Conservation (phyloP, 257 asterid genomes). For the Pogostemon cablin region DNA sequence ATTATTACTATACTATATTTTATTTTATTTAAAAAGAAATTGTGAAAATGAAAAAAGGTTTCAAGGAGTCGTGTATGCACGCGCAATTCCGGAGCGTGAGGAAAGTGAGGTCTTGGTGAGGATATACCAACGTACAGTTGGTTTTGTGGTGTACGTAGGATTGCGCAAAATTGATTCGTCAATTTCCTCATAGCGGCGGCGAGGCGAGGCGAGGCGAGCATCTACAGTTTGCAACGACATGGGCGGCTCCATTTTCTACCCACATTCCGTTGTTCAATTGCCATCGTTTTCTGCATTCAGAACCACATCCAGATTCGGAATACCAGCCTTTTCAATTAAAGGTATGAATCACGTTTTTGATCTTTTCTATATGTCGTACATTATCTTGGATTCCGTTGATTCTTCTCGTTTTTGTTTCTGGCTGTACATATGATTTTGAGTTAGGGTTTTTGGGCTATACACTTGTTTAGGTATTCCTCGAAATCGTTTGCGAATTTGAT, state of each 20-base stretch:
- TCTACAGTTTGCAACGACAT: conserved; percentile 27
- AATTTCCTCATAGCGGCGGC: not conserved
- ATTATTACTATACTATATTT: too few relatives aligned
- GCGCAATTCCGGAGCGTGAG: conserved; percentile 17
- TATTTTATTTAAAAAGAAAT: too few relatives aligned
- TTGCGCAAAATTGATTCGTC: not conserved
- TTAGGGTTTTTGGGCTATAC: not conserved
- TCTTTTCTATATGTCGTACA: not conserved
- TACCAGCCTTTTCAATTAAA: conserved; percentile 30
- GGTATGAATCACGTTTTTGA: conserved; percentile 36
- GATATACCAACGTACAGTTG: conserved; percentile 21
- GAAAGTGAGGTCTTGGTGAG: conserved; percentile 13
- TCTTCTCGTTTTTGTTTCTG: not conserved
- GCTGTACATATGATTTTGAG: not conserved
- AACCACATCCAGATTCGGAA: conserved; percentile 31
- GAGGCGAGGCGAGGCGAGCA: not conserved
- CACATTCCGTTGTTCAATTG: conserved; percentile 39
- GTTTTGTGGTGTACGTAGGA: conserved; percentile 29
- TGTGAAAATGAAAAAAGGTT: too few relatives aligned
- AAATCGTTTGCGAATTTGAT: not conserved
- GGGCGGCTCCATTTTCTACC: conserved; percentile 41
- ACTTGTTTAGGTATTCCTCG: not conserved
- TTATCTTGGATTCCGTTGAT: conserved; percentile 10
- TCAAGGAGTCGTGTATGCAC: not conserved
- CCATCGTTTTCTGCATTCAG: conserved; percentile 34